Evolutionary conservation across 2,329 filamentous ascomycete species (phyloP).

Genomic region (Colletotrichum orbiculare): DNA sequence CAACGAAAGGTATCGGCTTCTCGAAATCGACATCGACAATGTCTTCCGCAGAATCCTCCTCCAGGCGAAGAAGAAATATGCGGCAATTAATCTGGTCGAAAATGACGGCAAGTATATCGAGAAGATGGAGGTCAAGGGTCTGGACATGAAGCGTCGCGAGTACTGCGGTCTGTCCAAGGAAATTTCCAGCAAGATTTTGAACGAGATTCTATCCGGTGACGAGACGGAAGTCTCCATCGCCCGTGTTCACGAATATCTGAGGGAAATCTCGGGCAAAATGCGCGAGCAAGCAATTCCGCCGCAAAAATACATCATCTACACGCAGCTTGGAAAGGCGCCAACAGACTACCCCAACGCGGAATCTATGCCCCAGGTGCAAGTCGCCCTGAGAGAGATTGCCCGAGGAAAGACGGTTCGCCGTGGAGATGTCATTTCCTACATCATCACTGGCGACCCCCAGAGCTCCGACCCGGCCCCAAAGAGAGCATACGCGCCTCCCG

Average conservation of each 20-base stretch:
- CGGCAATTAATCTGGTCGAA: constrained; percentile 92
- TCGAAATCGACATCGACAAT: constrained; percentile 99
- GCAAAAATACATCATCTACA: constrained; percentile 97
- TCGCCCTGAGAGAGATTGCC: constrained; percentile 87
- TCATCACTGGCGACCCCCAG: constrained; percentile 82
- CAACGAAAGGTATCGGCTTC: constrained; percentile 89
- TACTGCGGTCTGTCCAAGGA: constrained; percentile 97
- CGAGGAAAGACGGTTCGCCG: constrained; percentile 89
- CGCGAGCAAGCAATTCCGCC: constrained; percentile 78
- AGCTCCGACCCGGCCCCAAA: constrained; percentile 81
- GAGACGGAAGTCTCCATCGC: constrained; percentile 89
- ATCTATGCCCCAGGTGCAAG: constrained; percentile 96
- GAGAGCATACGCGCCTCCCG: constrained; percentile 87
- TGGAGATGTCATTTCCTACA: constrained; percentile 95
- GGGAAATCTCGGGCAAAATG: constrained; percentile 88
- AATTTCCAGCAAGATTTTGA: constrained; percentile 88
- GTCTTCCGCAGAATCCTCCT: constrained; percentile 92
- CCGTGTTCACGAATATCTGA: constrained; percentile 92
- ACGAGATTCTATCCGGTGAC: constrained; percentile 93
- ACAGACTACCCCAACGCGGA: constrained; percentile 94
- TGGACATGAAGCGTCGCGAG: constrained; percentile 97
- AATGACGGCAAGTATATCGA: constrained; percentile 90
- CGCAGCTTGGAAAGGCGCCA: constrained; percentile 93
- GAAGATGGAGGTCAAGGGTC: constrained; percentile 96
- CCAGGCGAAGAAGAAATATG: constrained; percentile 99